phyloP scores from a whole-genome alignment of 1,139 yeast species.

The Kodamaea sp. region DNA sequence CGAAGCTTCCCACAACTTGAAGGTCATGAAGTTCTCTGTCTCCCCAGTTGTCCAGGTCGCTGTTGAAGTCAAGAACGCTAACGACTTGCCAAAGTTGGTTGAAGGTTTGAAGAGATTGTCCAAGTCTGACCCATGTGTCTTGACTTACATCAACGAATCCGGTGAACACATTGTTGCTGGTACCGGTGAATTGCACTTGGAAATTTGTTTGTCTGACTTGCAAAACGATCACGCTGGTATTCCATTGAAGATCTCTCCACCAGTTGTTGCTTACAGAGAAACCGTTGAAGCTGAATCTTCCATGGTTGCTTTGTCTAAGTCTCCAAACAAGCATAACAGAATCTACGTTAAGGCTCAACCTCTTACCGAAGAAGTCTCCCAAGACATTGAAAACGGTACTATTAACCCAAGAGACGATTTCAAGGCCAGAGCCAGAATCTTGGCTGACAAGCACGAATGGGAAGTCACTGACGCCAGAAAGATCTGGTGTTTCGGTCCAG shows the following conservation, averaged over 20 bases:
- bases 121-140: constrained; percentile 99
- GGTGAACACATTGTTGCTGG: constrained; percentile 99
- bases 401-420: constrained; percentile 96
- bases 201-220: constrained; percentile 93
- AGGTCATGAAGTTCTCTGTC: constrained; percentile 99
- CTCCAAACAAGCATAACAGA: constrained; percentile 99
- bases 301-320: constrained; percentile 95
- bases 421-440: constrained; percentile 98
- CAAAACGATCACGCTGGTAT: constrained; percentile 99
- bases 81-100: constrained; percentile 98
- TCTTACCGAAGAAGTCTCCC: constrained; percentile 87
- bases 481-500: constrained; percentile 99
- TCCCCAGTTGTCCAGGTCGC: constrained; percentile 99
- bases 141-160: constrained; percentile 81
- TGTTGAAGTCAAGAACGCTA: constrained; percentile 99
- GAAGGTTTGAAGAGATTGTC: constrained; percentile 99
- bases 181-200: constrained; percentile 99
- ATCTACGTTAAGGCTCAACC: constrained; percentile 97
- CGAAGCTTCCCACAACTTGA: constrained; percentile 98
- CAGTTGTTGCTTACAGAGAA: constrained; percentile 99
- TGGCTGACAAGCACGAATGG: constrained; percentile 99
- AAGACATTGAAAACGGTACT: constrained; percentile 91
- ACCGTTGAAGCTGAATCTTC: constrained; percentile 93
- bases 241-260: constrained; percentile 96
- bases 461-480: constrained; percentile 99